A percentile compares a stretch with the other conserved stretches of the same genome.
These are phyloP conservation scores for Globisporangium recalcitrans DNA, from an alignment of 352 stramenopile genomes.

Conservation along the genomic window DNA sequence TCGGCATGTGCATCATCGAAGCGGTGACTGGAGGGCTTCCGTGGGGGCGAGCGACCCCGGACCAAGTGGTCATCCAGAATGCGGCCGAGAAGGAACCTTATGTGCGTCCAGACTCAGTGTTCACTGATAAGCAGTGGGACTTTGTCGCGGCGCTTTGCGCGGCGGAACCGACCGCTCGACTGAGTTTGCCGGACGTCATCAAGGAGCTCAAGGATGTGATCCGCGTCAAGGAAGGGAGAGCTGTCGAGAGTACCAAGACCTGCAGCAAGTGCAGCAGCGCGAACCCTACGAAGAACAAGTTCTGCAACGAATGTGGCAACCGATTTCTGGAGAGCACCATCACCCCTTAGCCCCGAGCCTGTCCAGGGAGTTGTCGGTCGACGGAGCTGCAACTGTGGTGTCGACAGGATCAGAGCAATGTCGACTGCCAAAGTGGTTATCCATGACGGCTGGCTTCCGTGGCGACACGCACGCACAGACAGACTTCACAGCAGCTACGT, in stretches of 20 bases:
- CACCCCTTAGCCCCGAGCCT: not conserved
- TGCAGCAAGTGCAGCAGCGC: slow-evolving; percentile 3
- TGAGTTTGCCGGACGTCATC: not conserved
- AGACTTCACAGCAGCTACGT: too few relatives aligned
- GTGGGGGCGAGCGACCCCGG: slow-evolving; percentile 16
- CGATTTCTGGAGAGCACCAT: not conserved
- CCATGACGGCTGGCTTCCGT: not conserved
- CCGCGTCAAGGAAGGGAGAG: not conserved
- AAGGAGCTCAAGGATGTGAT: not conserved
- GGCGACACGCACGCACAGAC: too few relatives aligned
- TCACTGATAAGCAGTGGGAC: slow-evolving; percentile 22
- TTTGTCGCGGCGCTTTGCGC: slow-evolving; percentile 19
- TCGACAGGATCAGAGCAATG: not conserved
- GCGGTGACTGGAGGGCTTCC: slow-evolving; percentile 17
- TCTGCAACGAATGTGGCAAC: slow-evolving; percentile 12
- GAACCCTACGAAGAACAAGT: slow-evolving; percentile 10
- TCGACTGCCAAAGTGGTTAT: not conserved
- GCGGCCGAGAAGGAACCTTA: slow-evolving; percentile 15
- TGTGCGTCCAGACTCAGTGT: not conserved
- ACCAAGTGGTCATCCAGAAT: slow-evolving; percentile 15
- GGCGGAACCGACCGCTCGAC: not conserved
- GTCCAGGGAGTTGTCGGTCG: not conserved
- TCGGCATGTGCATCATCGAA: slow-evolving; percentile 30
- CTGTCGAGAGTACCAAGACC: not conserved
- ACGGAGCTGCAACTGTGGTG: not conserved